These are phyloP conservation scores for Tolypocladium pustulatum DNA, from an alignment of 2,329 filamentous ascomycete species.

Conservation along the genomic window DNA sequence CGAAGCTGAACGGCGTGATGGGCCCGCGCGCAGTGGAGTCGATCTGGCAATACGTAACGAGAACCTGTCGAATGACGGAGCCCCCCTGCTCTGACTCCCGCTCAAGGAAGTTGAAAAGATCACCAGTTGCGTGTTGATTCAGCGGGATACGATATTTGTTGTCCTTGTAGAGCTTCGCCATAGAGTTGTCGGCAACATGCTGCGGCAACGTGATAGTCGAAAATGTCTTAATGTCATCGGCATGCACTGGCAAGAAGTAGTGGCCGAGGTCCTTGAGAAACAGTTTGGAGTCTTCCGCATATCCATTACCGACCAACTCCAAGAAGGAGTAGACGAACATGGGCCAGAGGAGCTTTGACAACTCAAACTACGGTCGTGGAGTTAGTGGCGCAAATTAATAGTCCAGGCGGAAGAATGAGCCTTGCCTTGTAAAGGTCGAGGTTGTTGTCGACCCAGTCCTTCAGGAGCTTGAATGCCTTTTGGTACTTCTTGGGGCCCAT, in stretches of 20 bases:
- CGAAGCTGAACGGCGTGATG: constrained; percentile 53
- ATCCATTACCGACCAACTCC: constrained; percentile 63
- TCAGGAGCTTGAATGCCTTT: constrained; percentile 62
- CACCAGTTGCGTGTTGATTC: constrained; percentile 74
- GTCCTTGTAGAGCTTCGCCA: constrained; percentile 70
- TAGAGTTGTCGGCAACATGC: constrained; percentile 65
- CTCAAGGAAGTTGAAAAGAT: constrained; percentile 80
- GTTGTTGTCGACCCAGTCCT: constrained; percentile 80
- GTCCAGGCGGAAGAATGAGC: background rate
- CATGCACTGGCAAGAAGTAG: constrained; percentile 67
- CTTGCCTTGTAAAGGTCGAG: constrained; percentile 85
- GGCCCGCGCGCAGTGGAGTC: constrained; percentile 50
- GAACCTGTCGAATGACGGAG: constrained; percentile 62
- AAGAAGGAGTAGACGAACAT: constrained; percentile 90
- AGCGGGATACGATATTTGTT: constrained; percentile 86
- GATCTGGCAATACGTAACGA: constrained; percentile 50
- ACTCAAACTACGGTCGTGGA: constrained; percentile 54
- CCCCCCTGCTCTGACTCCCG: constrained; percentile 76
- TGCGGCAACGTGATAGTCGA: constrained; percentile 63
- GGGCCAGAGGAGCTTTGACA: constrained; percentile 83
- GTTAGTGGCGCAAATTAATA: background rate
- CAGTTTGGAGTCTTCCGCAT: constrained; percentile 58
- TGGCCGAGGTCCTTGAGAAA: constrained; percentile 61
- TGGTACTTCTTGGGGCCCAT: constrained; percentile 66
- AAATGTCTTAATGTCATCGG: constrained; percentile 70